Evolutionary conservation across 139 green algal genomes (phyloP), one percentile per base, ranked within the genome.

Genomic region (Chlorella sp.): DNA sequence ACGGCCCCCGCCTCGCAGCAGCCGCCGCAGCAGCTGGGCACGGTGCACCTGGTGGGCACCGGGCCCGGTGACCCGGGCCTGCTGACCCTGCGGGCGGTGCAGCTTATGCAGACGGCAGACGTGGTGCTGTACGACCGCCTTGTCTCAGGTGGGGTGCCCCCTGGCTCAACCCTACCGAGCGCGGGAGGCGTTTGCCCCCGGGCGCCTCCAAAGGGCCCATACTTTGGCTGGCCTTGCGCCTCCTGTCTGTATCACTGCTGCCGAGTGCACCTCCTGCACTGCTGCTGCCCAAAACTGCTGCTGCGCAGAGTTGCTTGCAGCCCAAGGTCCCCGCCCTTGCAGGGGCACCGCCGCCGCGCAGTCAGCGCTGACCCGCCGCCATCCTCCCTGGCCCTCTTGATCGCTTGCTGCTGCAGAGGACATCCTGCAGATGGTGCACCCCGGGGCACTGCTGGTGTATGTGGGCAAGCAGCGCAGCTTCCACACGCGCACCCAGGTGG

Each of bases 391-490:
- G 24, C 30, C 30, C 54, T 17, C 94, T 99, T 28, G 96, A 94
- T n/a, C n/a, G n/a, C n/a, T n/a, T n/a, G n/a, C 40, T 7, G 1
- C 36, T 24, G 51, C 77, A 83, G 84, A 95, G 36, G 96, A 98
- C 75, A 98, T 99, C 58, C 86, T 99, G 73, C 70, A 87, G 38
- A 76, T 99, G 48, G 89, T 98, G 16, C 83, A 92, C 70, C 85
- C 86, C 1, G 84, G 77, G 22, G 95, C 96, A 16, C 87, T 92
- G 32, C 97, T 99, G 94, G 91, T 99, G 67, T 99, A 99, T 76
- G 97, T 99, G 58, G 97, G 97, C 74, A 99, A 99, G 93, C 87
- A 97, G 75, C 74, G 81, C 8, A 94, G 96, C 82, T 98, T 96
- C 83, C 97, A 99, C 92, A 99, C 95, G 0, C 92, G 96, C 68